Percentiles rank a stretch among this genome's conserved stretches.
These are phyloP conservation scores for Clonostachys rosea DNA, from an alignment of 2,329 filamentous ascomycete species.

Conservation along the genomic window DNA sequence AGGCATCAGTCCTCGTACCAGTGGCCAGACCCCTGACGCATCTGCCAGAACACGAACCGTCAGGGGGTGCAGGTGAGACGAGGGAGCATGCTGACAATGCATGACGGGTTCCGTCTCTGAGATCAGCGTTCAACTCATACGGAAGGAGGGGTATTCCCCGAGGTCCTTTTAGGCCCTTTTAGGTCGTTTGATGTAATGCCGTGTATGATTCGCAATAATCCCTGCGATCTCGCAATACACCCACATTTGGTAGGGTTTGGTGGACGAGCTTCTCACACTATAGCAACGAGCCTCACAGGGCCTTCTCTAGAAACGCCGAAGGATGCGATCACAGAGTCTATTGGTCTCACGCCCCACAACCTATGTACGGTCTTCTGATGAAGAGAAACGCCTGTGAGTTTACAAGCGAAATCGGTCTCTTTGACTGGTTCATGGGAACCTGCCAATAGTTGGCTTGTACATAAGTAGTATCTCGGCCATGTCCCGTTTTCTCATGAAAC, in stretches of 20 bases:
- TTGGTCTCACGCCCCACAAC: background rate
- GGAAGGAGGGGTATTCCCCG: background rate
- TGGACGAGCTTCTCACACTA: background rate
- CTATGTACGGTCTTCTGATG: background rate
- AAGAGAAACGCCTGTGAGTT: background rate
- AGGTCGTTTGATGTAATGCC: background rate
- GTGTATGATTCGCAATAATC: background rate
- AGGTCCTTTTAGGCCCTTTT: background rate
- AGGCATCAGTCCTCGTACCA: background rate
- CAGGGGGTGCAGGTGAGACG: background rate
- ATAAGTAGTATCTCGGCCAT: background rate
- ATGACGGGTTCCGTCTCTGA: background rate
- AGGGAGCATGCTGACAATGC: background rate
- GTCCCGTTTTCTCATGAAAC: background rate
- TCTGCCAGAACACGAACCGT: background rate
- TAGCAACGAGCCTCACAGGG: background rate
- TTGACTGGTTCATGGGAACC: background rate
- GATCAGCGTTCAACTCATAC: background rate
- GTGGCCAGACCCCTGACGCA: background rate
- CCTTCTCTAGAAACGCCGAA: background rate
- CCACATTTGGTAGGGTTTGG: background rate
- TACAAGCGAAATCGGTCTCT: background rate
- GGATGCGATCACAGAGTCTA: background rate
- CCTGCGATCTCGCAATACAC: background rate
- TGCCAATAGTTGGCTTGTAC: background rate